A percentile compares a stretch with the other conserved stretches of the same genome.
These are phyloP conservation scores for Mesembryanthemum crystallinum DNA, from an alignment of 148 eudicot species.

Conservation along the genomic window DNA sequence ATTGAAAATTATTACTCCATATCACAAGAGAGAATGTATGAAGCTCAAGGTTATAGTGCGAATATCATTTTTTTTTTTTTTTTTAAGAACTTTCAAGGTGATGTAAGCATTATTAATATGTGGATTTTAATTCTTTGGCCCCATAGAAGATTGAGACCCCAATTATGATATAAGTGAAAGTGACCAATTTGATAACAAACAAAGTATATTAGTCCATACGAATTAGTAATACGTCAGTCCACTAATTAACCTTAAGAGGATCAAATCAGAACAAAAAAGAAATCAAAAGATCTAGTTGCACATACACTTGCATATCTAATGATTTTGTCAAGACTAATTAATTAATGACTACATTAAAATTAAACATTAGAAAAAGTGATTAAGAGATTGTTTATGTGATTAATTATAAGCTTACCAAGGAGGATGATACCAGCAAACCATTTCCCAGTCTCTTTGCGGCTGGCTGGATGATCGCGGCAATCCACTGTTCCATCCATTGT, in stretches of 20 bases:
- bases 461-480: constrained; percentile 55
- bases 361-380: neutral
- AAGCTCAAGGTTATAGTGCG: no score
- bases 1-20: no score
- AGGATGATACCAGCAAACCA: constrained; percentile 73
- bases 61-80: no score
- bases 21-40: no score
- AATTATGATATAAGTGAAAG: constrained; percentile 2
- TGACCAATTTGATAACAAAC: neutral
- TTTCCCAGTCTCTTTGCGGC: constrained; percentile 54
- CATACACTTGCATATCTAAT: no score
- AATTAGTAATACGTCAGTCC: constrained; percentile 15
- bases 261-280: constrained; percentile 1
- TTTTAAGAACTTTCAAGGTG: no score
- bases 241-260: constrained; percentile 12
- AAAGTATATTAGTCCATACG: neutral
- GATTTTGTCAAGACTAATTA: neutral
- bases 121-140: no score
- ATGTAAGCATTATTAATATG: no score
- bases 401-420: constrained; percentile 42
- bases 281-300: neutral
- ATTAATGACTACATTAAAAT: neutral
- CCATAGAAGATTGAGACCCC: neutral
- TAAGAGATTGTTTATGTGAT: neutral
- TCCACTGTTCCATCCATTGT: constrained; percentile 79